Percentiles rank a stretch among this genome's conserved stretches.
These are phyloP conservation scores for Mucor saturninus DNA, from an alignment of 371 early-diverging fungal species.

Conservation along the genomic window DNA sequence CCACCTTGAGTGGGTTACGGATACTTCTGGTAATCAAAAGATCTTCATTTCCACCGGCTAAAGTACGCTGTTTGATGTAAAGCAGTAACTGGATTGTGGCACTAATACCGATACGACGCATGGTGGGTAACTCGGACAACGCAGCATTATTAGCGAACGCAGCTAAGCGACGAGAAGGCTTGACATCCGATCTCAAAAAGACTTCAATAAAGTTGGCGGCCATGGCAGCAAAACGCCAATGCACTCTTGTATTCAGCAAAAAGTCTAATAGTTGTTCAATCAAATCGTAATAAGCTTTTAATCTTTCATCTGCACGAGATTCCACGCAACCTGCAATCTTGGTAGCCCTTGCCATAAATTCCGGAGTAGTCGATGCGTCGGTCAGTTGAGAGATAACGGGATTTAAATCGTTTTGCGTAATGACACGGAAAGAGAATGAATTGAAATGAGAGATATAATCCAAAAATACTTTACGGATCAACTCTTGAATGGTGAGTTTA, in stretches of 20 bases:
- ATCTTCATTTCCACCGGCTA: constrained; percentile 54
- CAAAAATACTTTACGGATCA: constrained; percentile 70
- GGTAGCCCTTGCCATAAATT: neutral
- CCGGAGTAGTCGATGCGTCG: neutral
- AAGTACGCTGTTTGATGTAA: constrained; percentile 65
- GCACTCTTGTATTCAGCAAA: constrained; percentile 60
- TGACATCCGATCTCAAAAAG: constrained; percentile 58
- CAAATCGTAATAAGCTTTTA: constrained; percentile 32
- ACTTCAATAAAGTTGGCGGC: constrained; percentile 77
- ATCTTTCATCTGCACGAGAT: constrained; percentile 30
- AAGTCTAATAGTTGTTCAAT: constrained; percentile 47
- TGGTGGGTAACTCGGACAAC: constrained; percentile 73
- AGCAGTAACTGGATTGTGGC: constrained; percentile 55
- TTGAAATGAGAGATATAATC: constrained; percentile 61
- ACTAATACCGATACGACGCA: constrained; percentile 68
- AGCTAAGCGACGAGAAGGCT: constrained; percentile 61
- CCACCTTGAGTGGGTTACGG: constrained; percentile 53
- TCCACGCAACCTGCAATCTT: constrained; percentile 26
- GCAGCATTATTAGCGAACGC: constrained; percentile 59
- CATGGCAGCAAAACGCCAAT: constrained; percentile 85
- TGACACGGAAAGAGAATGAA: constrained; percentile 45
- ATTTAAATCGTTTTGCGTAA: constrained; percentile 30
- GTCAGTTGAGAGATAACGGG: neutral
- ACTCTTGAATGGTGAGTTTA: constrained; percentile 76
- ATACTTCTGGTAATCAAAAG: constrained; percentile 38